Evolutionary conservation across 1,284 basidiomycete genomes (phyloP), one percentile per base, ranked within the genome.

Genomic region (Cutaneotrichosporon cutaneum): DNA sequence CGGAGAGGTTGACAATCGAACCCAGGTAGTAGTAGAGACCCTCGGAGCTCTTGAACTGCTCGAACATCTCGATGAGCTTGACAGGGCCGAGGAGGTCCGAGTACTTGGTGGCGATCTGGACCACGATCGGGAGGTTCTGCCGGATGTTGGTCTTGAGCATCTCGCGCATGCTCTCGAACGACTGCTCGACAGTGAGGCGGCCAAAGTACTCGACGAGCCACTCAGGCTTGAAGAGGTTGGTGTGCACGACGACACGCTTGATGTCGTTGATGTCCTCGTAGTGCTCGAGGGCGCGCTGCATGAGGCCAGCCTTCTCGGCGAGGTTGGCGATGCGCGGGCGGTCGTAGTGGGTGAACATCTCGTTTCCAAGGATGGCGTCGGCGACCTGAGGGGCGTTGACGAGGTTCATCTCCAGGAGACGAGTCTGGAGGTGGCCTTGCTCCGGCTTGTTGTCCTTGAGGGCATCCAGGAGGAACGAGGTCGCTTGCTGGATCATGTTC

Each of bases 151-250:
- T 86, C 61, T 88, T 86, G 63, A 99, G 86, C 96, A 99, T 99
- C 82, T 99, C 96, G 71, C 96, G 88, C 81, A 99, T 82, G 79
- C 92, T 97, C 22, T 89, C 90, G 83, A 99, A 89, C 2, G 95
- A 95, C 80, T 99, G 95, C 76, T 99, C 96, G n/a, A 95, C 95
- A 1, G 96, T 99, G 66, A 99, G 85, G 58, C 89, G 88, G 78
- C 94, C 96, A 82, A 99, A 99, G 83, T 97, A 99, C 79, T 87
- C 90, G 74, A 99, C 92, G 55, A 99, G 88, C 96, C 96, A 99
- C 87, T 92, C 68, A 9, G 89, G 82, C 70, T 90, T 88, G 68
- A 99, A 87, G 48, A 88, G 85, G 65, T 88, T 89, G 45, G 93
- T 90, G 79, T 99, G 95, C 1, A 99, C 94, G 63, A 99, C 88